Evolutionary conservation across 2,329 filamentous ascomycete species (phyloP).

Genomic region (Talaromyces sp.): DNA sequence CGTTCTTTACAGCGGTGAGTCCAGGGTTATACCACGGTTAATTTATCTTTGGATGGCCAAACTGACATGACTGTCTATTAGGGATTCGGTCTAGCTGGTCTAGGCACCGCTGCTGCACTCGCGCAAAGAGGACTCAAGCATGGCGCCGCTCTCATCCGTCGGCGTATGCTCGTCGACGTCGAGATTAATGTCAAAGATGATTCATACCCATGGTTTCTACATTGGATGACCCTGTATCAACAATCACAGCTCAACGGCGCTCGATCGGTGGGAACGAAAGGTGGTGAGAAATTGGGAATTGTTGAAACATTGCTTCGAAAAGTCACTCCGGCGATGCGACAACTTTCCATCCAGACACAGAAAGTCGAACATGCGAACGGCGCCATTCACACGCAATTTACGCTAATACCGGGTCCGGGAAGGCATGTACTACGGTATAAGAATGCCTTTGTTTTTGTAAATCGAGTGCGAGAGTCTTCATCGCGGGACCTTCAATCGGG

Average conservation of each 20-base stretch:
- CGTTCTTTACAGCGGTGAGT: slow-evolving; percentile 52
- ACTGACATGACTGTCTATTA: slow-evolving; percentile 26
- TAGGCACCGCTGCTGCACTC: slow-evolving; percentile 78
- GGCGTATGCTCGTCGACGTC: slow-evolving; percentile 87
- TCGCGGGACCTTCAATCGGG: slow-evolving; percentile 76
- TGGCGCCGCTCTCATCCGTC: slow-evolving; percentile 71
- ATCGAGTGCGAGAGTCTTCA: slow-evolving; percentile 79
- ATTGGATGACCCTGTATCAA: slow-evolving; percentile 88
- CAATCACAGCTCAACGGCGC: slow-evolving; percentile 59
- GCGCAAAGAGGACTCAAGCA: slow-evolving; percentile 74
- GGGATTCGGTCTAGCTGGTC: slow-evolving; percentile 85
- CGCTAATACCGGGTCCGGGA: slow-evolving; percentile 87
- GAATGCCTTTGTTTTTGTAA: slow-evolving; percentile 82
- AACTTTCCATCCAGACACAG: slow-evolving; percentile 64
- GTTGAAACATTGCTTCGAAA: slow-evolving; percentile 56
- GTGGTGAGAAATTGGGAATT: slow-evolving; percentile 38
- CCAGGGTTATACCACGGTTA: not conserved
- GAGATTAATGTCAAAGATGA: slow-evolving; percentile 94
- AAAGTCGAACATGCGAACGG: slow-evolving; percentile 64
- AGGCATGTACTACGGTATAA: slow-evolving; percentile 83
- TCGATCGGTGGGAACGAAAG: slow-evolving; percentile 39
- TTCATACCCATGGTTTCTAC: slow-evolving; percentile 89
- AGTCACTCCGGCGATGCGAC: slow-evolving; percentile 61
- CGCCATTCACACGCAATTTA: slow-evolving; percentile 74
- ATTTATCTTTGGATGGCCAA: not conserved